A percentile compares a stretch with the other conserved stretches of the same genome.
phyloP scores from a whole-genome alignment of 805 yeast species.

The Cyberlindnera saturnus region DNA sequence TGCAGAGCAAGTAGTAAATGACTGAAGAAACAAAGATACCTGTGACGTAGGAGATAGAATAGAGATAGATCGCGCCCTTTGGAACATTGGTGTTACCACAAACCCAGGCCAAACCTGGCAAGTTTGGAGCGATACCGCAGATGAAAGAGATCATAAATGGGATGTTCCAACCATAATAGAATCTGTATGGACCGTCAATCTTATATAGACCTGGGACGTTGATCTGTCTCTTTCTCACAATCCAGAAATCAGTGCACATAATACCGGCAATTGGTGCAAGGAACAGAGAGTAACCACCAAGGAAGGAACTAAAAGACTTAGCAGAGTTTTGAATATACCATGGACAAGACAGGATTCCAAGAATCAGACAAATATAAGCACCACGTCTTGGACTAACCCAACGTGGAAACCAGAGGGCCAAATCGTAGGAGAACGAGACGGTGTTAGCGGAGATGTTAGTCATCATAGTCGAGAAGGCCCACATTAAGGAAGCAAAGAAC shows the following conservation, averaged over 20 bases:
- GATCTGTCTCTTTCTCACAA: slow-evolving; percentile 65
- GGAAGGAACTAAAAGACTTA: slow-evolving; percentile 63
- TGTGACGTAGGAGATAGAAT: slow-evolving; percentile 41
- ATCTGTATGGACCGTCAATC: slow-evolving; percentile 39
- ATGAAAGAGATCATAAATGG: slow-evolving; percentile 66
- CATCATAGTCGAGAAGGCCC: slow-evolving; percentile 39
- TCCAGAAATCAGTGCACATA: slow-evolving; percentile 47
- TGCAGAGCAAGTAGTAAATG: slow-evolving; percentile 42
- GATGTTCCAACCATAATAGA: slow-evolving; percentile 70
- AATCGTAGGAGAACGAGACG: slow-evolving; percentile 54
- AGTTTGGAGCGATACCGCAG: slow-evolving; percentile 32
- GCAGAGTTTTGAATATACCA: slow-evolving; percentile 57
- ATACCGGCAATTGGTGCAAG: slow-evolving; percentile 76
- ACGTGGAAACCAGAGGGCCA: slow-evolving; percentile 50
- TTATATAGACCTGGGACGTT: slow-evolving; percentile 58
- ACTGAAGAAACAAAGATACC: slow-evolving; percentile 51
- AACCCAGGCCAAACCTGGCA: slow-evolving; percentile 37
- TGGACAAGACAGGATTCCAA: slow-evolving; percentile 69
- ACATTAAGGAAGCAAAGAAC: slow-evolving; percentile 16
- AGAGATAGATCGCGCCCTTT: slow-evolving; percentile 64
- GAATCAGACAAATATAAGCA: slow-evolving; percentile 56
- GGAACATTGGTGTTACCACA: slow-evolving; percentile 63
- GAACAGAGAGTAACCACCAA: slow-evolving; percentile 75
- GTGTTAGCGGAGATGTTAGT: slow-evolving; percentile 67
- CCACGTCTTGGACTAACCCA: slow-evolving; percentile 58